Evolutionary conservation across 2,329 filamentous ascomycete species (phyloP).

Genomic region (Arthroderma sp.): DNA sequence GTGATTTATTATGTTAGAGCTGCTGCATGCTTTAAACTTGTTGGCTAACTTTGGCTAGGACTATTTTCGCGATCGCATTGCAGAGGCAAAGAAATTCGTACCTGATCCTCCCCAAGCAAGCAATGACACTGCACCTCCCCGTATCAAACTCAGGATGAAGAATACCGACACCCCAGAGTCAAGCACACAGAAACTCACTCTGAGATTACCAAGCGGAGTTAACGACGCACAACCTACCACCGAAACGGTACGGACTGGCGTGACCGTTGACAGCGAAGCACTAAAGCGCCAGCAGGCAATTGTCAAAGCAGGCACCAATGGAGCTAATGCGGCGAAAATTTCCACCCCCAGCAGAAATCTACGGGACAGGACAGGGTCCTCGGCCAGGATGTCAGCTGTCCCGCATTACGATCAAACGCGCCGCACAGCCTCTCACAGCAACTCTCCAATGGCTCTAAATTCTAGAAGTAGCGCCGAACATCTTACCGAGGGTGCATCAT

Average conservation of each 20-base stretch:
- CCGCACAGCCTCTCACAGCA: not conserved
- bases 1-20: conserved; percentile 31
- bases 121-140: conserved; percentile 42
- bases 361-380: conserved; percentile 17
- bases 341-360: conserved; percentile 20
- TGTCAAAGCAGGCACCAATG: conserved; percentile 34
- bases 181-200: conserved; percentile 52
- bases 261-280: conserved; percentile 43
- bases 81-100: conserved; percentile 58
- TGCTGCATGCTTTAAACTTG: conserved; percentile 1
- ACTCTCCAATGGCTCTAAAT: conserved; percentile 6
- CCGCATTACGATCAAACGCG: not conserved
- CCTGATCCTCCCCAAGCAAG: conserved; percentile 43
- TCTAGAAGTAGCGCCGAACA: conserved; percentile 15
- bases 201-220: conserved; percentile 52
- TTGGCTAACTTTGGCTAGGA: conserved; percentile 30
- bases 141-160: conserved; percentile 67
- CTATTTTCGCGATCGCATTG: conserved; percentile 54
- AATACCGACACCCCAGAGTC: conserved; percentile 27
- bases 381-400: not conserved
- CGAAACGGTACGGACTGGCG: conserved; percentile 28
- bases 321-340: conserved; percentile 12
- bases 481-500: too few species aligned
- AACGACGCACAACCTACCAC: conserved; percentile 33
- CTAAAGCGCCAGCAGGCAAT: conserved; percentile 40